Conservation (phyloP, 805 yeast genomes). For the Middelhovenomyces tepae region DNA sequence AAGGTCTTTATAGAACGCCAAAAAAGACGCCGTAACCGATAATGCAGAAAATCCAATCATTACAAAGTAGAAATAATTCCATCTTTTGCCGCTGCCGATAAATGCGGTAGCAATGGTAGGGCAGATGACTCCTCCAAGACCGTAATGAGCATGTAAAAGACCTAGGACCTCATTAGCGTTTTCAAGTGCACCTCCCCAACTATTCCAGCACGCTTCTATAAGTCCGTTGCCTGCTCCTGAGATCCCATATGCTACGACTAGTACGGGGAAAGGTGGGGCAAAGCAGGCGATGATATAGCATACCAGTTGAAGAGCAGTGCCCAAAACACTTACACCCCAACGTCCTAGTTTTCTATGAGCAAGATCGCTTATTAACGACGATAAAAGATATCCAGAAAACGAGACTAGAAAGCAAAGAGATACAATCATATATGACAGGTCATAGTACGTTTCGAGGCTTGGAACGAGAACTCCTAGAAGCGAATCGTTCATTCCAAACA, state of each 20-base stretch:
- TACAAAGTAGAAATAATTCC: slow-evolving; percentile 51
- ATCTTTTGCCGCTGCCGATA: slow-evolving; percentile 39
- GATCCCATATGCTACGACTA: slow-evolving; percentile 33
- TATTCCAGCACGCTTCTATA: slow-evolving; percentile 46
- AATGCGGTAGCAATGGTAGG: slow-evolving; percentile 57
- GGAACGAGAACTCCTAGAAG: slow-evolving; percentile 54
- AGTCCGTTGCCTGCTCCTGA: slow-evolving; percentile 51
- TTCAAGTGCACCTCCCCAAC: slow-evolving; percentile 39
- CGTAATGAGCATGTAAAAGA: slow-evolving; percentile 58
- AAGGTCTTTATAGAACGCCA: slow-evolving; percentile 35
- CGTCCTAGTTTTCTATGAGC: slow-evolving; percentile 40
- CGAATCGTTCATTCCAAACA: slow-evolving; percentile 53
- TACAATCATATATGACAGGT: slow-evolving; percentile 39
- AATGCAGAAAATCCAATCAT: slow-evolving; percentile 32
- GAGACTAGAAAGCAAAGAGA: slow-evolving; percentile 45
- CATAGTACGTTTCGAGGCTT: slow-evolving; percentile 38
- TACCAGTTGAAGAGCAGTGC: slow-evolving; percentile 28
- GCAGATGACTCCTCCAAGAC: slow-evolving; percentile 61
- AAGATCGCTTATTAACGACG: slow-evolving; percentile 41
- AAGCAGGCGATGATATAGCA: slow-evolving; percentile 34
- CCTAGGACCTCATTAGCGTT: slow-evolving; percentile 55
- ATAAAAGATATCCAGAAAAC: slow-evolving; percentile 44
- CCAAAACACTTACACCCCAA: slow-evolving; percentile 35
- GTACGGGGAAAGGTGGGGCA: slow-evolving; percentile 35
- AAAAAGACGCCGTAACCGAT: slow-evolving; percentile 29